A percentile compares a stretch with the other conserved stretches of the same genome.
phyloP scores from a whole-genome alignment of 179 eudicot species.

The Patellifolia procumbens region DNA sequence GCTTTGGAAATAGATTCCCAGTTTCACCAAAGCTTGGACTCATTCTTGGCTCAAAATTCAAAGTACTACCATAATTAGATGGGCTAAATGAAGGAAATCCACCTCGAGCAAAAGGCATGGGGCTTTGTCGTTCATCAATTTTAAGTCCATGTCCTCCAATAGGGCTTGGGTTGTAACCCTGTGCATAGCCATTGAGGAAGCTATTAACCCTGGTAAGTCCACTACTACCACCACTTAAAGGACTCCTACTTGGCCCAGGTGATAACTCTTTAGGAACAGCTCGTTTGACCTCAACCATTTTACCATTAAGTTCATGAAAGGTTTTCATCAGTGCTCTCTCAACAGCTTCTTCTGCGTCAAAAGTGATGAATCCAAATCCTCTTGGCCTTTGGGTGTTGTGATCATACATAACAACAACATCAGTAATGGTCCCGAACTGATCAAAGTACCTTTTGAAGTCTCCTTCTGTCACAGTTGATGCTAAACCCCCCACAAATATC shows the following conservation, averaged over 20 bases:
- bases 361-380: slow-evolving; percentile 61
- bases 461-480: slow-evolving; percentile 50
- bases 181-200: slow-evolving; percentile 43
- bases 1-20: slow-evolving; percentile 35
- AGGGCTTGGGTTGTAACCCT: slow-evolving; percentile 38
- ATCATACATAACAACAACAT: slow-evolving; percentile 61
- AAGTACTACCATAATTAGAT: slow-evolving; percentile 33
- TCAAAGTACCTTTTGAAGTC: slow-evolving; percentile 55
- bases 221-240: slow-evolving; percentile 33
- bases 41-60: slow-evolving; percentile 48
- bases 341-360: slow-evolving; percentile 55
- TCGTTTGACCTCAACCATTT: slow-evolving; percentile 58
- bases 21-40: slow-evolving; percentile 41
- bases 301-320: slow-evolving; percentile 52
- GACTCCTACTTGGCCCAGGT: slow-evolving; percentile 45
- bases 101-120: slow-evolving; percentile 38
- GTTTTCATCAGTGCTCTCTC: slow-evolving; percentile 43
- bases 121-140: slow-evolving; percentile 43
- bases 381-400: slow-evolving; percentile 62
- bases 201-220: slow-evolving; percentile 41
- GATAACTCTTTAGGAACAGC: slow-evolving; percentile 57
- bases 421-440: slow-evolving; percentile 51
- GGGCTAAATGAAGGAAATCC: slow-evolving; percentile 44
- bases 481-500: slow-evolving; percentile 56
- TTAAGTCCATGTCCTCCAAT: slow-evolving; percentile 41